Base-by-base conservation (phyloP, 805 yeast genomes). In the Sungouiozyma intestinalis region DNA sequence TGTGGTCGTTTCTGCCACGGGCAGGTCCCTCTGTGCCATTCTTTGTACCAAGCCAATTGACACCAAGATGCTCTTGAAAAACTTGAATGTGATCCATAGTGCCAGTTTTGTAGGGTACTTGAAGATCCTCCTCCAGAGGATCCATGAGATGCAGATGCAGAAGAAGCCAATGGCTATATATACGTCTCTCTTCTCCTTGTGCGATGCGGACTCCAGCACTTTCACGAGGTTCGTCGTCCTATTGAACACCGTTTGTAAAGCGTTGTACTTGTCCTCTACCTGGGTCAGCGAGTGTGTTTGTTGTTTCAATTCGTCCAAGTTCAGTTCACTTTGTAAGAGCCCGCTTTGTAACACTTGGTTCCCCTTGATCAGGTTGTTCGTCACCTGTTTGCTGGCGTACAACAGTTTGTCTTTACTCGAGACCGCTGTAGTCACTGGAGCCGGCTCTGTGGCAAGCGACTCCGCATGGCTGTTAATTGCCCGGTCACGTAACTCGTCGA, bases 1-100 rank as follows among this genome's bases (percentile, higher is more conserved):
- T 37, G 41, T 38, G 4, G 33, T 27, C 15, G 17, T 20, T 35
- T 35, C 16, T 35, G 19, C 13, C 14, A 24, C 38, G 16, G n/a
- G 32, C 36, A 3, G 27, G 5, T 1, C 6, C n/a, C 5, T 15
- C 4, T 19, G 17, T 13, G 42, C 11, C 9, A 38, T 31, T 16
- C 40, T 42, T 31, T 45, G 47, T 4, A 54, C 52, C 9, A 59
- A 43, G 6, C 65, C 65, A 1, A 54, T 38, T 2, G 59, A 40
- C 8, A 48, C 40, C 29, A 62, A 41, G 3, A 59, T 49, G 3
- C 54, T 57, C 47, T 70, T 74, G 48, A 70, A 61, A 37, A 62
- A 58, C 21, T 53, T 53, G 50, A 62, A 62, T 37, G 53, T 39
- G 11, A 60, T 18, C 65, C 65, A 62, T 8, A 62, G 31, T 2